phyloP scores from a whole-genome alignment of 371 early-diverging fungal genomes.

The Entomophthora muscae region DNA sequence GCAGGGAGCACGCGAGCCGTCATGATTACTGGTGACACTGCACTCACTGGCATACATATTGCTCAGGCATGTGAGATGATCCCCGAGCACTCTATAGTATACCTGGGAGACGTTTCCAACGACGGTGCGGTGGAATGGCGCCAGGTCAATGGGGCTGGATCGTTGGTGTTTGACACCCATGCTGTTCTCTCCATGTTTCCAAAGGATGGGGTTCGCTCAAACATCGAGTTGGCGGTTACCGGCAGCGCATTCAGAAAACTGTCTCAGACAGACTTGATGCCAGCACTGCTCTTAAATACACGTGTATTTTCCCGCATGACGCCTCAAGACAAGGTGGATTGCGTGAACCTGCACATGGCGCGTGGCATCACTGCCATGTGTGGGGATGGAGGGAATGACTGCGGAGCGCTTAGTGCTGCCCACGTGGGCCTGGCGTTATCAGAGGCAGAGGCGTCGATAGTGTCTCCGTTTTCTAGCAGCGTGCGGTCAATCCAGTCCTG shows the following conservation, averaged over 20 bases:
- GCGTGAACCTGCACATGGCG: slow-evolving; percentile 54
- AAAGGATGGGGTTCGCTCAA: slow-evolving; percentile 9
- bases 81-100: slow-evolving; percentile 17
- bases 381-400: slow-evolving; percentile 95
- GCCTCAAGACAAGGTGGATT: slow-evolving; percentile 47
- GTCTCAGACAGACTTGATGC: slow-evolving; percentile 22
- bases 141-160: slow-evolving; percentile 15
- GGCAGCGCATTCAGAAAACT: slow-evolving; percentile 36
- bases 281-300: slow-evolving; percentile 27
- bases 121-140: slow-evolving; percentile 25
- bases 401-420: slow-evolving; percentile 81
- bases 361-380: slow-evolving; percentile 67
- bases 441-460: slow-evolving; percentile 70
- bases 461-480: slow-evolving; percentile 66
- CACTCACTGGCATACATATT: slow-evolving; percentile 74
- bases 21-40: slow-evolving; percentile 92
- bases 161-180: slow-evolving; percentile 13
- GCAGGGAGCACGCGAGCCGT: slow-evolving; percentile 52
- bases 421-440: slow-evolving; percentile 86
- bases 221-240: slow-evolving; percentile 49
- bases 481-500: slow-evolving; percentile 43
- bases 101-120: slow-evolving; percentile 26
- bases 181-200: slow-evolving; percentile 15
- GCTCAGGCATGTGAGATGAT: slow-evolving; percentile 68
- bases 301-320: slow-evolving; percentile 66